A percentile compares a stretch with the other conserved stretches of the same genome.
These are phyloP conservation scores for Sideroxylon spinosum DNA, from an alignment of 179 eudicot genomes.

Conservation along the genomic window DNA sequence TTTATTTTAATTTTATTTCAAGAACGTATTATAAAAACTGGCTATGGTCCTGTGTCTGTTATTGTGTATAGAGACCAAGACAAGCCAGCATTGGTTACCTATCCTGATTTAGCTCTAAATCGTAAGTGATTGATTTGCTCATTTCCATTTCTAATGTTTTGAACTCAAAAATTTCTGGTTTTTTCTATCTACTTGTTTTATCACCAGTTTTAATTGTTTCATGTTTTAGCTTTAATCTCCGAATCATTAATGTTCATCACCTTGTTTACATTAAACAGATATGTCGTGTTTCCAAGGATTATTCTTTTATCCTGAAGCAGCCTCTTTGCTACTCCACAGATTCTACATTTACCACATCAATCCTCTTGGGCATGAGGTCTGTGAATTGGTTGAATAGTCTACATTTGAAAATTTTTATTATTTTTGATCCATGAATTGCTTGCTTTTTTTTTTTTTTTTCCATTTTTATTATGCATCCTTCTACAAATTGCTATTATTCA, in stretches of 20 bases:
- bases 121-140: conserved; percentile 46
- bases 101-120: conserved; percentile 97
- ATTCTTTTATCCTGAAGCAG: conserved; percentile 98
- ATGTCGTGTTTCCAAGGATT: conserved; percentile 98
- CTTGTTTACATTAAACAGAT: conserved; percentile 42
- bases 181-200: background rate
- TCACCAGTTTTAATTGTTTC: conserved; percentile 4
- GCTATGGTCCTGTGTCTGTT: conserved; percentile 80
- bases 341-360: conserved; percentile 95
- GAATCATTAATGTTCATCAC: background rate
- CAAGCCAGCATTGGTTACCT: conserved; percentile 87
- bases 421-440: conserved; percentile 7
- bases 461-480: background rate
- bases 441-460: too few species aligned
- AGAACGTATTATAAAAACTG: conserved; percentile 81
- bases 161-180: background rate
- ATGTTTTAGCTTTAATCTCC: background rate
- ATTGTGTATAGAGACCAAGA: conserved; percentile 93
- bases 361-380: conserved; percentile 99
- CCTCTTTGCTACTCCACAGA: conserved; percentile 93
- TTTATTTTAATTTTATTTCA: conserved; percentile 28
- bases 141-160: background rate
- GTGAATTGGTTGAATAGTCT: conserved; percentile 33
- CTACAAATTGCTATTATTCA: conserved; percentile 31
- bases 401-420: conserved; percentile 8